Base-by-base conservation (phyloP, 129 eudicot species). In the Logfia minima region DNA sequence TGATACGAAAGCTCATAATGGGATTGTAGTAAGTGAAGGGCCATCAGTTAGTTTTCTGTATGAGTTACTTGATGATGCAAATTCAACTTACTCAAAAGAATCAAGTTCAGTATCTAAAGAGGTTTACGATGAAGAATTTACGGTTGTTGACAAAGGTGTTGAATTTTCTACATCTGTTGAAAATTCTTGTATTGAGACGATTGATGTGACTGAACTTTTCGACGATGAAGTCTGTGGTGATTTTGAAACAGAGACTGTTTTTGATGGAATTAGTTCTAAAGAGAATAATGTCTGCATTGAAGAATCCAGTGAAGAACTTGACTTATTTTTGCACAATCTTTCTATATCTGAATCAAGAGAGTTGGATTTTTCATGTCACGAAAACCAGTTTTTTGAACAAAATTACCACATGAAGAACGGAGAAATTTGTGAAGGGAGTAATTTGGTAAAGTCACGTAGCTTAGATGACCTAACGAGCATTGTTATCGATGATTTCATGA, bases 401-500 rank as follows among this genome's bases (percentile, higher is more conserved):
- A 68, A 83, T 52, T 43, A 4, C 19, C 16, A 34, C 79, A 55
- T 60, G 70, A 81, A 77, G 45, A 24, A 56, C 4, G 34, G 63
- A 60, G 74, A 59, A 2, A 61, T 71, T 22, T 64, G 45, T 56
- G 70, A 74, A 35, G 75, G 37, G 67, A 73, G 84, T 70, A 78
- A 80, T 72, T 51, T 80, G 75, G 75, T 75, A 55, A 83, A 75
- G 61, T 91, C 97, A 61, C 78, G 77, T 75, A 89, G 88, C 85
- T 80, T 92, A 70, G 96, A 84, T 72, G 90, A 84, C 74, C 23
- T 89, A 59, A 48, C 89, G 26, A 87, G 80, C 35, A 72, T 78
- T 31, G 88, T 92, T 56, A 81, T 84, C 8, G 69, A 89, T 82
- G 97, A 89, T 68, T 87, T 92, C 61, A 83, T 87, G 78, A 79